A percentile compares a stretch with the other conserved stretches of the same genome.
Conservation (phyloP, 2,329 filamentous ascomycete species). For the Arthrobotrys sinensis region DNA sequence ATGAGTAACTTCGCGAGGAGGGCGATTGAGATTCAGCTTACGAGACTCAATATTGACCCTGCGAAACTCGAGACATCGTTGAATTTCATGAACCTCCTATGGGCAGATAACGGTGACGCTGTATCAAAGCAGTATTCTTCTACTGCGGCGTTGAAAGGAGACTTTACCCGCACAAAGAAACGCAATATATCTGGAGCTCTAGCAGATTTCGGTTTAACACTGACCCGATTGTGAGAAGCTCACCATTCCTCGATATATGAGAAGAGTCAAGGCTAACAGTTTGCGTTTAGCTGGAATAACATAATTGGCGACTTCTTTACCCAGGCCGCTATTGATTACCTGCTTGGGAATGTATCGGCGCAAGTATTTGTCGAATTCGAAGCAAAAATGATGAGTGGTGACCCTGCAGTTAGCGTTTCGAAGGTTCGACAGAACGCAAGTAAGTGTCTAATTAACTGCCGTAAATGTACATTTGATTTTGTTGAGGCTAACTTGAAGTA, state of each 20-base stretch:
- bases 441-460: conserved; percentile 25
- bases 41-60: conserved; percentile 81
- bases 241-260: conserved; percentile 66
- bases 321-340: conserved; percentile 93
- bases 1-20: conserved; percentile 91
- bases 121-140: conserved; percentile 97
- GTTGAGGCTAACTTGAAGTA: conserved; percentile 14
- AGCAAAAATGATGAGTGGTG: conserved; percentile 90
- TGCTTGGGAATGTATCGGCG: conserved; percentile 88
- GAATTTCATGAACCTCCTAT: conserved; percentile 92
- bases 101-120: conserved; percentile 97
- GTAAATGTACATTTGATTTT: background rate
- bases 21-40: conserved; percentile 84
- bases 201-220: conserved; percentile 89
- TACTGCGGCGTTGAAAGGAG: conserved; percentile 94
- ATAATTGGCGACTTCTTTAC: conserved; percentile 99
- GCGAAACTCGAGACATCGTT: conserved; percentile 82
- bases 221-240: conserved; percentile 75
- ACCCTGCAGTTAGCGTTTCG: conserved; percentile 88
- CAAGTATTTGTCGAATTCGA: conserved; percentile 95
- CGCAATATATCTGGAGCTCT: conserved; percentile 91
- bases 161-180: conserved; percentile 92
- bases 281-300: conserved; percentile 77
- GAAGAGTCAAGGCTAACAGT: conserved; percentile 5
- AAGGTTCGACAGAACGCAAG: conserved; percentile 87